phyloP scores from a whole-genome alignment of 2,329 filamentous ascomycete genomes.

The Xylaria sp. region DNA sequence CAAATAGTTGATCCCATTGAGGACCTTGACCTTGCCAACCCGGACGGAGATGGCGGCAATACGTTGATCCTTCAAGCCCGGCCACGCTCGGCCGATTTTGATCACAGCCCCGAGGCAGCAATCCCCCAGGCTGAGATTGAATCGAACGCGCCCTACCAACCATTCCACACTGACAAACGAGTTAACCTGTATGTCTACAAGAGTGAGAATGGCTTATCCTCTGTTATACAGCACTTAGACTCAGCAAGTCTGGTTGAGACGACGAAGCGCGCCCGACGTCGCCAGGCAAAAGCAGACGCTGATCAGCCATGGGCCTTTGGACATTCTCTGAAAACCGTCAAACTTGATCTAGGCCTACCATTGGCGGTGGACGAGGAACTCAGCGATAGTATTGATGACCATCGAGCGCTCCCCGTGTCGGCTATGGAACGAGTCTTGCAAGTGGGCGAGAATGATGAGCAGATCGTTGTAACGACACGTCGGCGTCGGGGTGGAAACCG shows the following conservation, averaged over 20 bases:
- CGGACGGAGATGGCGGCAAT: conserved; percentile 49
- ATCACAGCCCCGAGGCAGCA: conserved; percentile 52
- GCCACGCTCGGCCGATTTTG: conserved; percentile 36
- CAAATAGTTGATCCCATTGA: conserved; percentile 54
- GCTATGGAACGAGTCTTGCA: conserved; percentile 60
- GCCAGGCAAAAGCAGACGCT: conserved; percentile 11
- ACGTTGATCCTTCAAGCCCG: conserved; percentile 47
- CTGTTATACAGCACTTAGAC: conserved; percentile 38
- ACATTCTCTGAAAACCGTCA: conserved; percentile 45
- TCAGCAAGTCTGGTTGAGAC: conserved; percentile 40
- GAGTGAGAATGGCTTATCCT: conserved; percentile 28
- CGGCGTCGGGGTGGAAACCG: conserved; percentile 56
- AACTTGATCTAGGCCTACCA: conserved; percentile 49
- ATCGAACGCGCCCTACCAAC: conserved; percentile 90
- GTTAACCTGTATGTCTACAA: conserved; percentile 70
- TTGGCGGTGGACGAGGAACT: conserved; percentile 48
- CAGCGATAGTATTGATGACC: conserved; percentile 46
- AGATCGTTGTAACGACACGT: conserved; percentile 77
- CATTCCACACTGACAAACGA: conserved; percentile 86
- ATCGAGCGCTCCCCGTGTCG: conserved; percentile 55
- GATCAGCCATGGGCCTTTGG: conserved; percentile 54
- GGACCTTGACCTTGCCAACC: conserved; percentile 48
- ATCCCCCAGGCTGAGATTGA: conserved; percentile 83
- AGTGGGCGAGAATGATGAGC: conserved; percentile 59
- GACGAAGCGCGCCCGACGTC: conserved; percentile 34